Evolutionary conservation across 495 filamentous ascomycete species (phyloP), one percentile per base, ranked within the genome.

Genomic region (Wilcoxina mikolae): DNA sequence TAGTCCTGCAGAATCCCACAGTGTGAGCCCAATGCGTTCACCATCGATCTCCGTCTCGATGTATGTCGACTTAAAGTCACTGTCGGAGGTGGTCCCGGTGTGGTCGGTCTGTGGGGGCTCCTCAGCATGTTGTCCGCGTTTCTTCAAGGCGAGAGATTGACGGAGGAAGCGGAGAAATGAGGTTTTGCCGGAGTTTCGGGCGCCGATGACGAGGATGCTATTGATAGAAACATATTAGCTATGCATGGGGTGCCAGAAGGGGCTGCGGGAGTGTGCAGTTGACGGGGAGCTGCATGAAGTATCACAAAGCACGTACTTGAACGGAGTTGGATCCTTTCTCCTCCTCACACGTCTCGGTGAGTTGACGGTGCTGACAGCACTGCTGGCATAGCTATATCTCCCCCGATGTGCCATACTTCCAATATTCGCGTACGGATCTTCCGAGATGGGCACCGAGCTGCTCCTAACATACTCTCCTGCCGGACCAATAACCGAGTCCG

Each of bases 261-360:
- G n/a, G n/a, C n/a, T n/a, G n/a, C n/a, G n/a, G n/a, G n/a, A 48
- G 38, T 7, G n/a, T n/a, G n/a, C n/a, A n/a, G n/a, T n/a, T n/a
- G n/a, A n/a, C n/a, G n/a, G n/a, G n/a, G n/a, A n/a, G n/a, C n/a
- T n/a, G n/a, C n/a, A n/a, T n/a, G n/a, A n/a, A n/a, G n/a, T n/a
- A n/a, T n/a, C n/a, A n/a, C n/a, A n/a, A n/a, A n/a, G n/a, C n/a
- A 52, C 89, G 77, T 73, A 98, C 91, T 98, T 98, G 76, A 95
- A 96, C 4, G 91, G 85, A 4, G 88, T 95, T 20, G 91, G 91
- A 65, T 98, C 91, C 74, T 91, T 95, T 71, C 91, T 84, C 68
- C 91, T 81, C 59, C 91, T 78, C 45, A 96, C 81, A 64, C 91
- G 80, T 57, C 91, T 79, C 41, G 91, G 91, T 70, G 86, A 94